A percentile compares a stretch with the other conserved stretches of the same genome.
These are phyloP conservation scores for Aspergillus hortae DNA, from an alignment of 2,329 filamentous ascomycete genomes.

Conservation along the genomic window DNA sequence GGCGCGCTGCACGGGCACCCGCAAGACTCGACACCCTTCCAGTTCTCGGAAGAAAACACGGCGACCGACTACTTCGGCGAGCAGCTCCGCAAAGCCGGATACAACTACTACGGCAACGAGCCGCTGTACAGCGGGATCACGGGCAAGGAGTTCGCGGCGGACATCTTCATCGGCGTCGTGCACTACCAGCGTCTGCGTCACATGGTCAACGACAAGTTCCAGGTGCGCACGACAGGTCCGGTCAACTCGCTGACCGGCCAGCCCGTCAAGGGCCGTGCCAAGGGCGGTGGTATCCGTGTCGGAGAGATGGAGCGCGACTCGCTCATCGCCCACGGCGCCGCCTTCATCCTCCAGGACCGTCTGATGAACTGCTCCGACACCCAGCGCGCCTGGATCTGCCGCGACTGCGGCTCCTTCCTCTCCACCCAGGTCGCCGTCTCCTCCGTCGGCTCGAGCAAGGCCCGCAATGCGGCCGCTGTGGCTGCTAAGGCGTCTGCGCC, in stretches of 20 bases:
- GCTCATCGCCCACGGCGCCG: constrained; percentile 88
- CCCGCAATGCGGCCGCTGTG: constrained; percentile 26
- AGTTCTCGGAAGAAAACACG: constrained; percentile 87
- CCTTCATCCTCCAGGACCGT: constrained; percentile 90
- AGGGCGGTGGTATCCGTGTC: constrained; percentile 96
- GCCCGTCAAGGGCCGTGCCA: constrained; percentile 93
- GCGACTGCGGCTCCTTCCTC: constrained; percentile 83
- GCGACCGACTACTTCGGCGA: constrained; percentile 94
- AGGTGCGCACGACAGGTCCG: constrained; percentile 92
- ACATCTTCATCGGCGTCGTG: constrained; percentile 95
- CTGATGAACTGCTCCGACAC: constrained; percentile 98
- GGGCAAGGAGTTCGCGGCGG: constrained; percentile 85
- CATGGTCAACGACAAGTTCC: constrained; percentile 99
- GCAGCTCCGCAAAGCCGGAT: constrained; percentile 90
- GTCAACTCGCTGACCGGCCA: constrained; percentile 88
- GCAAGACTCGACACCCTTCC: constrained; percentile 93
- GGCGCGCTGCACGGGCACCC: constrained; percentile 93
- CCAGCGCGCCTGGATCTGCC: constrained; percentile 83
- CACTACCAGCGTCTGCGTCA: constrained; percentile 97
- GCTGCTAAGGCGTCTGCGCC: constrained; percentile 27
- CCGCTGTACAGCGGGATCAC: constrained; percentile 98
- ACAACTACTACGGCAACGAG: constrained; percentile 98
- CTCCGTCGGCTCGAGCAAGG: constrained; percentile 24
- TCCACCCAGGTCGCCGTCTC: constrained; percentile 63
- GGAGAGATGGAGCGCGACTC: constrained; percentile 99